Conservation (phyloP, 1,139 yeast species). For the Saccharomyces hybrid region DNA sequence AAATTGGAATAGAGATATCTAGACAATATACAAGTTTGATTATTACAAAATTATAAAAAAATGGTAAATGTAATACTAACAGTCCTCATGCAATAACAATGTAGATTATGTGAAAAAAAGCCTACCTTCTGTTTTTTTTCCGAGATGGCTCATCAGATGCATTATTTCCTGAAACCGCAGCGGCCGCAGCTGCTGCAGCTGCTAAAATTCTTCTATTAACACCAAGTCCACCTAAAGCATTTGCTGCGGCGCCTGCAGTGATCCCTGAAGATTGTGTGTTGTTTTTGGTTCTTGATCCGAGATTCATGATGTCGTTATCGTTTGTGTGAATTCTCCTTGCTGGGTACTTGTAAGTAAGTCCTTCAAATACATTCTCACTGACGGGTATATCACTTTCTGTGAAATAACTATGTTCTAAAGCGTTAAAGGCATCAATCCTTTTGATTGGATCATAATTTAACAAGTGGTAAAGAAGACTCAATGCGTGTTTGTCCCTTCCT, state of each 20-base stretch:
- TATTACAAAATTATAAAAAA: background rate
- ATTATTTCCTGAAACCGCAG: constrained; percentile 29
- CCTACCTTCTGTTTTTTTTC: constrained; percentile 14
- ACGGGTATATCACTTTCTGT: constrained; percentile 48
- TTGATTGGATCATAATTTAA: constrained; percentile 78
- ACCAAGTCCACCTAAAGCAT: constrained; percentile 28
- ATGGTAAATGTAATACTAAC: background rate
- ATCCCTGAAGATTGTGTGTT: constrained; percentile 19
- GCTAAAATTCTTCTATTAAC: constrained; percentile 31
- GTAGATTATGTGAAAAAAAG: background rate
- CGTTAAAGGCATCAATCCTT: constrained; percentile 67
- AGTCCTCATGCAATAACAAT: background rate
- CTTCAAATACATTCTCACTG: constrained; percentile 61
- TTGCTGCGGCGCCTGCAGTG: constrained; percentile 17
- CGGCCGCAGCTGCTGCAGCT: constrained; percentile 34
- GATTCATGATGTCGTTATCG: constrained; percentile 51
- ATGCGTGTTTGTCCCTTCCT: constrained; percentile 60
- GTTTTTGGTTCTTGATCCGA: constrained; percentile 22
- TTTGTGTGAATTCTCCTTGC: constrained; percentile 69
- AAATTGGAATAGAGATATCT: background rate
- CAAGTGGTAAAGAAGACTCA: constrained; percentile 53
- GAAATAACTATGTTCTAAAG: constrained; percentile 72
- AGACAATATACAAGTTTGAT: background rate
- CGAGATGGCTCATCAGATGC: constrained; percentile 21
- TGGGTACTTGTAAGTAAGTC: constrained; percentile 56